Base-by-base conservation (phyloP, 306 rosid species). In the Cercis canadensis region DNA sequence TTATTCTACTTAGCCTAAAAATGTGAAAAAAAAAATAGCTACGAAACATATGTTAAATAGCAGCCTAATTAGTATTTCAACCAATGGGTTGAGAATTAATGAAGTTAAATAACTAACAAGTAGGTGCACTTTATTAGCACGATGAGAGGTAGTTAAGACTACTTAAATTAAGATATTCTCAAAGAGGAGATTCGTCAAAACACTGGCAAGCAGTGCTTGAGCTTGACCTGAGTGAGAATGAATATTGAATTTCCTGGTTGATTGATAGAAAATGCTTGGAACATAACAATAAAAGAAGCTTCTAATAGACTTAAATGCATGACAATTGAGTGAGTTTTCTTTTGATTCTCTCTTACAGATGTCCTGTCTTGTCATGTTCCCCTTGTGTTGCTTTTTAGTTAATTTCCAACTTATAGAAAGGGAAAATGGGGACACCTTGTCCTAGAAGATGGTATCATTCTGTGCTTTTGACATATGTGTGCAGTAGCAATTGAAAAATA, bases 401-500 rank as follows among this genome's bases (percentile, higher is more conserved):
- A 47, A 2, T n/a, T 47, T 14, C 53, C 53, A 47, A 15, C 53
- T 47, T 5, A 4, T 47, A 47, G 53, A 47, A 47, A 47, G 19
- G 17, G 53, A 15, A 5, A 47, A 14, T 47, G 7, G 8, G 19
- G 19, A 47, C 13, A 47, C 47, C 12, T 47, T 13, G n/a, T 47
- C n/a, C 0, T n/a, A 17, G 19, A 47, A 14, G 53, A 8, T 5
- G 12, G 7, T 47, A 47, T 47, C 8, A 3, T 47, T 12, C n/a
- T 43, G 53, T 14, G 53, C 53, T 47, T 47, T 47, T 2, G 19
- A n/a, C 53, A 36, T 39, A 39, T 39, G 13, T 45, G 40, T 15
- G 70, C 34, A 53, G 43, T 10, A 52, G 51, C 11, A 4, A 39
- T 75, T 21, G 13, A 19, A 69, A 46, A 50, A 31, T 50, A 19